These are phyloP conservation scores for Phoenix roebelenii DNA, from an alignment of 176 grass and related monocot genomes.

Conservation along the genomic window DNA sequence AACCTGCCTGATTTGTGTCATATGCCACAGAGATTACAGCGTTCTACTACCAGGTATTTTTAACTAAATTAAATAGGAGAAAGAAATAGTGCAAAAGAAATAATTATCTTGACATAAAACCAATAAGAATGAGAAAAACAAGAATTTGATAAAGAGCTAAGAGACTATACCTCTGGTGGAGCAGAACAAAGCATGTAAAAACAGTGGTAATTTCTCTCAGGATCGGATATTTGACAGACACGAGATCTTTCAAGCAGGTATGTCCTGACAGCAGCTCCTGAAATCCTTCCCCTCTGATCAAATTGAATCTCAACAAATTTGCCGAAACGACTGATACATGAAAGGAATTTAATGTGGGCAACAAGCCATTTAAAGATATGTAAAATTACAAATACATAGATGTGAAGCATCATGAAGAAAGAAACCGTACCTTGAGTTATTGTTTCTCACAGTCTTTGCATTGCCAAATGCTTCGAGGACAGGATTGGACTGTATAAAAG, in stretches of 20 bases:
- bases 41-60: too few species aligned
- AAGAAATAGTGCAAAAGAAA: neutral
- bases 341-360: neutral
- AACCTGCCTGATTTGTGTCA: too few species aligned
- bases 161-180: conserved; percentile 47
- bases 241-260: conserved; percentile 86
- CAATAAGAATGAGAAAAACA: too few species aligned
- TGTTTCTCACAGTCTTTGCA: conserved; percentile 90
- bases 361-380: neutral
- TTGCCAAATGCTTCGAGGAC: conserved; percentile 96
- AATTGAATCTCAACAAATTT: conserved; percentile 97
- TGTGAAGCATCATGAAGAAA: neutral
- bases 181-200: conserved; percentile 91
- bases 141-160: neutral
- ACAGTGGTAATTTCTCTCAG: conserved; percentile 89
- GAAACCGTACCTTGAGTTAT: conserved; percentile 69
- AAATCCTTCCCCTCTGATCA: conserved; percentile 63
- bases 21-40: too few species aligned
- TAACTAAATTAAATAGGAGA: too few species aligned
- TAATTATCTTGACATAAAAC: too few species aligned
- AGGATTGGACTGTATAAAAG: conserved; percentile 69
- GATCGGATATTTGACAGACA: conserved; percentile 92
- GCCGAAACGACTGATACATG: conserved; percentile 58
- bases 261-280: conserved; percentile 85
- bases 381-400: neutral